Conservation (phyloP, 2,329 filamentous ascomycete genomes). For the Calonectria pseudoturangicola region DNA sequence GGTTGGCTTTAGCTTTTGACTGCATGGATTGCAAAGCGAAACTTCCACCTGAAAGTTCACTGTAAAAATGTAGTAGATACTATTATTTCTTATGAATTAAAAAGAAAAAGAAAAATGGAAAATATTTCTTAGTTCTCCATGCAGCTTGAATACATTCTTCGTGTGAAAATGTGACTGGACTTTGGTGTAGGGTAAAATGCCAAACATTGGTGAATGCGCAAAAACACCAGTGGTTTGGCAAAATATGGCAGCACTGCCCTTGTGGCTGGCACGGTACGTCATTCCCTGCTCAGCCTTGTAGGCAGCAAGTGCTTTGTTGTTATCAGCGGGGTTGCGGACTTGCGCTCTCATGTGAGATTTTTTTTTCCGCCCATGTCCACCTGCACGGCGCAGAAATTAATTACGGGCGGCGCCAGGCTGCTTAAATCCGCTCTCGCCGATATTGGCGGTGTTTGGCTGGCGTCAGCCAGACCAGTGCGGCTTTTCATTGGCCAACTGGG, state of each 20-base stretch:
- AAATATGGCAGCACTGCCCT: no score
- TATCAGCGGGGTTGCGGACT: conserved; percentile 32
- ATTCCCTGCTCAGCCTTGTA: background rate
- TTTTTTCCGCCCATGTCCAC: background rate
- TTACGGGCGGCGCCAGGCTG: background rate
- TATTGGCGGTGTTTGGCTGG: conserved; percentile 36
- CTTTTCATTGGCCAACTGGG: conserved; percentile 6
- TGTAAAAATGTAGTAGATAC: no score
- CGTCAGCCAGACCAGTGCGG: conserved; percentile 28
- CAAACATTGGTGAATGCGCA: no score
- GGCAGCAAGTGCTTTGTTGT: background rate
- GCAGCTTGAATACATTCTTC: background rate
- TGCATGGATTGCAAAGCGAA: no score
- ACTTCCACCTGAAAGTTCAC: no score
- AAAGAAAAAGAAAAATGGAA: no score
- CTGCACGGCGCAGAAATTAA: background rate
- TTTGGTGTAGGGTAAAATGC: background rate
- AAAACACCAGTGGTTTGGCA: no score
- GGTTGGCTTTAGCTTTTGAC: background rate
- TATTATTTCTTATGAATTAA: background rate
- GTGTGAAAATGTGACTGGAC: background rate
- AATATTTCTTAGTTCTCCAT: no score
- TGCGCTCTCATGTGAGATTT: background rate
- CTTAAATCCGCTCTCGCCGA: conserved; percentile 34
- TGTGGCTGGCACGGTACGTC: no score